Evolutionary conservation across 176 grass and related monocot genomes (phyloP).

Genomic region (Coix lacrymajobi): DNA sequence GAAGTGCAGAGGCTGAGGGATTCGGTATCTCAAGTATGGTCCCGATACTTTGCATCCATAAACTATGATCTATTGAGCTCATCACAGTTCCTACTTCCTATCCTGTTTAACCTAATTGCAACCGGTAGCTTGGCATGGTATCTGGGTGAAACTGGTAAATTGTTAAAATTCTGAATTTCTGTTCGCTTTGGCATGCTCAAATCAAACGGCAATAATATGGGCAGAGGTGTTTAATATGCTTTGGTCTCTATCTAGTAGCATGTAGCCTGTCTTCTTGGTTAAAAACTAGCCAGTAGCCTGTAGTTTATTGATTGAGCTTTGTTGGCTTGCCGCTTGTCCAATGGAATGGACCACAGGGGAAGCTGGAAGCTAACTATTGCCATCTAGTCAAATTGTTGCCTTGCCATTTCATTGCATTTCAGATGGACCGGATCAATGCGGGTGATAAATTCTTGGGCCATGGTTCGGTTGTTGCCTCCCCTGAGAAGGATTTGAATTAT

Average conservation of each 20-base stretch:
- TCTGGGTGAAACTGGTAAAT: slow-evolving; percentile 26
- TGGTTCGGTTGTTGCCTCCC: slow-evolving; percentile 23
- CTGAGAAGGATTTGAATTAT: slow-evolving; percentile 21
- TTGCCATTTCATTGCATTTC: slow-evolving; percentile 17
- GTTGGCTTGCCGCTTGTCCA: slow-evolving; percentile 6
- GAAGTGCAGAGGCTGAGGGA: slow-evolving; percentile 56
- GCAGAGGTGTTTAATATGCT: slow-evolving; percentile 15
- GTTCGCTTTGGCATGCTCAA: neutral
- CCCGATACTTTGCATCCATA: slow-evolving; percentile 20
- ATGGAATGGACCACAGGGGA: slow-evolving; percentile 31
- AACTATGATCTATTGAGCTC: slow-evolving; percentile 23
- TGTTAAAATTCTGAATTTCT: neutral
- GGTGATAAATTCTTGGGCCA: neutral
- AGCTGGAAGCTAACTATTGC: slow-evolving; percentile 12
- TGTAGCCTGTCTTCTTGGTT: slow-evolving; percentile 1
- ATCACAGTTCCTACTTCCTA: neutral
- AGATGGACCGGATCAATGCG: neutral
- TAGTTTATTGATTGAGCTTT: slow-evolving; percentile 16
- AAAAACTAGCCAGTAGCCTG: neutral
- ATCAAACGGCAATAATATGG: neutral
- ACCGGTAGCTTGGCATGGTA: neutral
- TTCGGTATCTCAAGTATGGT: slow-evolving; percentile 60
- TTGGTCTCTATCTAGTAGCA: slow-evolving; percentile 2
- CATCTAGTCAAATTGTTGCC: slow-evolving; percentile 10
- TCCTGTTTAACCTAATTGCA: slow-evolving; percentile 7